Evolutionary conservation across 805 yeast genomes (phyloP).

Genomic region (Saccharomycopsis fibuligera): DNA sequence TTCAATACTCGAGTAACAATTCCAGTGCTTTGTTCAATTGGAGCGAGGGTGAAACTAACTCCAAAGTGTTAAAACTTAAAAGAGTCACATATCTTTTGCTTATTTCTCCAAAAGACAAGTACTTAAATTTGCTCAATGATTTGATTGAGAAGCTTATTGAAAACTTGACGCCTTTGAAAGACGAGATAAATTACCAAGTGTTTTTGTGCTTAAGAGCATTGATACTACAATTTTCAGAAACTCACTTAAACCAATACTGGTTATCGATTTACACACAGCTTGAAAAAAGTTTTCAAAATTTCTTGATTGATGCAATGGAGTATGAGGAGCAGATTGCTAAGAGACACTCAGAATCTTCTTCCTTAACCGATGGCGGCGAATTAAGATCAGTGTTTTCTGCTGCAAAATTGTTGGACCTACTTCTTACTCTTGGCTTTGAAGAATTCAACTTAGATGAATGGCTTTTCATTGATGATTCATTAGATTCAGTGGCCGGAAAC

Average conservation of each 20-base stretch:
- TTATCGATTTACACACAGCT: constrained; percentile 56
- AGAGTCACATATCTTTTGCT: constrained; percentile 60
- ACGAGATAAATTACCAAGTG: constrained; percentile 38
- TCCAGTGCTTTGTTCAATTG: constrained; percentile 64
- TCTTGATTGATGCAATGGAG: constrained; percentile 31
- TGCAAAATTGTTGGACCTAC: constrained; percentile 72
- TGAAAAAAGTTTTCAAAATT: constrained; percentile 40
- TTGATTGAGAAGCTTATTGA: constrained; percentile 44
- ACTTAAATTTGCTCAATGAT: constrained; percentile 40
- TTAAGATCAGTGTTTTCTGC: constrained; percentile 45
- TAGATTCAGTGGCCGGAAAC: constrained; percentile 45
- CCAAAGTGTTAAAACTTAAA: constrained; percentile 46
- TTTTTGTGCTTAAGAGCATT: constrained; percentile 60
- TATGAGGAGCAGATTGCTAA: constrained; percentile 22
- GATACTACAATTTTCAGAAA: constrained; percentile 51
- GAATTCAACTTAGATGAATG: constrained; percentile 77
- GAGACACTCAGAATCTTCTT: constrained; percentile 18
- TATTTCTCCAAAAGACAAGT: constrained; percentile 54
- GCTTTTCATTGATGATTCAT: constrained; percentile 72
- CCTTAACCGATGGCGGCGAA: constrained; percentile 27
- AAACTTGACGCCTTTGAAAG: constrained; percentile 26
- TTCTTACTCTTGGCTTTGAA: constrained; percentile 62
- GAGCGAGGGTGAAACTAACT: constrained; percentile 61
- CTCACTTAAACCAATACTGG: constrained; percentile 69
- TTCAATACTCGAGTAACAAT: constrained; percentile 42